A percentile compares a stretch with the other conserved stretches of the same genome.
phyloP scores from a whole-genome alignment of 352 stramenopile genomes.

The Globisporangium spiculum region DNA sequence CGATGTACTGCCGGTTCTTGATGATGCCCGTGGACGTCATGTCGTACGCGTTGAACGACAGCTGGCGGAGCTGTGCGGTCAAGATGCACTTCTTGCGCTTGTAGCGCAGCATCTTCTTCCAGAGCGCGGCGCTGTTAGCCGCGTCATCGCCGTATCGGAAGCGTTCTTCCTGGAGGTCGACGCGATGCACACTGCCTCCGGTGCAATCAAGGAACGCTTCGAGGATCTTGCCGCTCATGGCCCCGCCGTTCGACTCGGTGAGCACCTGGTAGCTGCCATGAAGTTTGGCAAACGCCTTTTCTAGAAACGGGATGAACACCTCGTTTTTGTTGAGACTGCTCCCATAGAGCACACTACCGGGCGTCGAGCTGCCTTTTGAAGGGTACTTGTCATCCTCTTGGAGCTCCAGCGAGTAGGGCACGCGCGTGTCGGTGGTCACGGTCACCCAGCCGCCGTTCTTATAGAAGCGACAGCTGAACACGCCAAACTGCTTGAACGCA shows the following conservation, averaged over 20 bases:
- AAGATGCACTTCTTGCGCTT: slow-evolving; percentile 59
- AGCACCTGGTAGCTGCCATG: slow-evolving; percentile 72
- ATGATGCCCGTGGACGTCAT: slow-evolving; percentile 61
- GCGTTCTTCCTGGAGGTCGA: slow-evolving; percentile 63
- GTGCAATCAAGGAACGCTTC: slow-evolving; percentile 90
- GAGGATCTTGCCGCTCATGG: slow-evolving; percentile 59
- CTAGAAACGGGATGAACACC: slow-evolving; percentile 83
- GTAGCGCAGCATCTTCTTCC: slow-evolving; percentile 67
- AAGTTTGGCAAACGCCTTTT: slow-evolving; percentile 90
- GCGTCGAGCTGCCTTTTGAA: slow-evolving; percentile 22
- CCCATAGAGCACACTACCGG: slow-evolving; percentile 67
- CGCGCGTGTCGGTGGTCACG: slow-evolving; percentile 84
- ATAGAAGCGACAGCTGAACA: slow-evolving; percentile 92
- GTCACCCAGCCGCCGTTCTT: slow-evolving; percentile 88
- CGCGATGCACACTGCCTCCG: slow-evolving; percentile 71
- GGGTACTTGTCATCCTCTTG: slow-evolving; percentile 33
- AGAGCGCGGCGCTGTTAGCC: slow-evolving; percentile 34
- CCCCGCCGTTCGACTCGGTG: slow-evolving; percentile 36
- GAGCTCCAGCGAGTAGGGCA: slow-evolving; percentile 64
- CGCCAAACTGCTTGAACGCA: slow-evolving; percentile 76
- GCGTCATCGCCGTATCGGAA: slow-evolving; percentile 9
- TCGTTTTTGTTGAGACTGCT: slow-evolving; percentile 76
- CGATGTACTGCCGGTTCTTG: slow-evolving; percentile 75
- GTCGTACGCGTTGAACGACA: slow-evolving; percentile 61
- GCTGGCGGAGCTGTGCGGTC: slow-evolving; percentile 64